Evolutionary conservation across 345 rosid species (phyloP).

Genomic region (Euphorbia peplus): DNA sequence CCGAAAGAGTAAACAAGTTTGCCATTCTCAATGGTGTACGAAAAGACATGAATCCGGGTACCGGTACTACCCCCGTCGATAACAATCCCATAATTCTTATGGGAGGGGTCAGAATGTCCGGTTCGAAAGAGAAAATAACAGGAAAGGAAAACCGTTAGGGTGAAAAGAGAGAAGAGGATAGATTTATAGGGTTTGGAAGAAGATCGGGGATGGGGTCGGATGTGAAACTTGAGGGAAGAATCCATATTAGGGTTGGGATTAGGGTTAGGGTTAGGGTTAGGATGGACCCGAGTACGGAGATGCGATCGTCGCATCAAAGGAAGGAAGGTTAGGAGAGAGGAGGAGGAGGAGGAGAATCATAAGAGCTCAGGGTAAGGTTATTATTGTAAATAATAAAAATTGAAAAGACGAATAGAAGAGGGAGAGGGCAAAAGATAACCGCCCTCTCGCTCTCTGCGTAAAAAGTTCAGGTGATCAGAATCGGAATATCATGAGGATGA

Average conservation of each 20-base stretch:
- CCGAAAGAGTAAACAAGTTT: conserved; percentile 49
- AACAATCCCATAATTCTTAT: conserved; percentile 38
- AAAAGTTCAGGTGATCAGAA: no score
- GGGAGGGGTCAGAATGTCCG: not conserved
- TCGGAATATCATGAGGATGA: no score
- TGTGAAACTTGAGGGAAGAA: conserved; percentile 44
- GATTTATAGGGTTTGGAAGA: conserved; percentile 28
- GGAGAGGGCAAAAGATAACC: no score
- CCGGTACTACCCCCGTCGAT: conserved; percentile 94
- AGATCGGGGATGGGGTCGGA: conserved; percentile 48
- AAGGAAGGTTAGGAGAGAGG: conserved; percentile 5
- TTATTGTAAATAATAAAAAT: no score
- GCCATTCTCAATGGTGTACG: conserved; percentile 33
- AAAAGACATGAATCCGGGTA: conserved; percentile 63
- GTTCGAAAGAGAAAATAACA: conserved; percentile 26
- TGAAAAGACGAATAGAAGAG: no score
- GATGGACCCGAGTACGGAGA: conserved; percentile 49
- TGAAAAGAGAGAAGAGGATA: conserved; percentile 21
- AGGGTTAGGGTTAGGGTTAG: conserved; percentile 23
- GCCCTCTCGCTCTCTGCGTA: no score
- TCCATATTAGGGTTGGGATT: conserved; percentile 42
- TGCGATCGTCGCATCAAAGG: conserved; percentile 80
- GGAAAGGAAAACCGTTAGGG: conserved; percentile 22
- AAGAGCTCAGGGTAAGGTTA: not conserved
- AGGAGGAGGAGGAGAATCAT: conserved; percentile 21